Evolutionary conservation across 1,139 yeast species (phyloP).

Genomic region (Yamadazyma aaseri): DNA sequence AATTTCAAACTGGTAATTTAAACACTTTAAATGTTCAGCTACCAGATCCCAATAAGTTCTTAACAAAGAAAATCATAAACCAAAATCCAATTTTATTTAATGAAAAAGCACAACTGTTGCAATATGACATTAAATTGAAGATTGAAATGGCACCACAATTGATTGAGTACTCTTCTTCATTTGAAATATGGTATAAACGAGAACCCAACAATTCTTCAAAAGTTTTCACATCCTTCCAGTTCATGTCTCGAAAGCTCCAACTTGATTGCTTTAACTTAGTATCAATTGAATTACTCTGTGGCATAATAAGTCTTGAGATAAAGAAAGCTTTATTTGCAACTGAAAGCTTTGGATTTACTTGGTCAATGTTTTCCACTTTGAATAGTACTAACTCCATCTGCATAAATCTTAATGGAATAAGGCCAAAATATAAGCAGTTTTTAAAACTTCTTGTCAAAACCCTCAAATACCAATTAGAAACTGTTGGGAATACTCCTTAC

Average conservation of each 20-base stretch:
- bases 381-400: slow-evolving; percentile 51
- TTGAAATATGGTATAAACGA: slow-evolving; percentile 52
- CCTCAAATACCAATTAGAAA: slow-evolving; percentile 17
- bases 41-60: neutral
- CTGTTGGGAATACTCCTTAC: slow-evolving; percentile 19
- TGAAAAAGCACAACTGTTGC: neutral
- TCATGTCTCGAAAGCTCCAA: slow-evolving; percentile 14
- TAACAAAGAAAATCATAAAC: neutral
- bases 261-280: slow-evolving; percentile 8
- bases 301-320: slow-evolving; percentile 39
- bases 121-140: slow-evolving; percentile 7
- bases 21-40: neutral
- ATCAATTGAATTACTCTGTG: slow-evolving; percentile 49
- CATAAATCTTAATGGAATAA: slow-evolving; percentile 50
- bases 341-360: slow-evolving; percentile 50
- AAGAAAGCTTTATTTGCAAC: slow-evolving; percentile 47
- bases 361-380: slow-evolving; percentile 52
- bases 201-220: slow-evolving; percentile 27
- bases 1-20: neutral
- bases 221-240: slow-evolving; percentile 43
- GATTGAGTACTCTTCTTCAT: slow-evolving; percentile 7
- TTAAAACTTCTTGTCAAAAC: slow-evolving; percentile 20
- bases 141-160: slow-evolving; percentile 7
- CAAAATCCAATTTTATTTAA: neutral
- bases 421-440: slow-evolving; percentile 31